phyloP scores from a whole-genome alignment of 768 basidiomycete genomes.

The Leccinum ochraceum region DNA sequence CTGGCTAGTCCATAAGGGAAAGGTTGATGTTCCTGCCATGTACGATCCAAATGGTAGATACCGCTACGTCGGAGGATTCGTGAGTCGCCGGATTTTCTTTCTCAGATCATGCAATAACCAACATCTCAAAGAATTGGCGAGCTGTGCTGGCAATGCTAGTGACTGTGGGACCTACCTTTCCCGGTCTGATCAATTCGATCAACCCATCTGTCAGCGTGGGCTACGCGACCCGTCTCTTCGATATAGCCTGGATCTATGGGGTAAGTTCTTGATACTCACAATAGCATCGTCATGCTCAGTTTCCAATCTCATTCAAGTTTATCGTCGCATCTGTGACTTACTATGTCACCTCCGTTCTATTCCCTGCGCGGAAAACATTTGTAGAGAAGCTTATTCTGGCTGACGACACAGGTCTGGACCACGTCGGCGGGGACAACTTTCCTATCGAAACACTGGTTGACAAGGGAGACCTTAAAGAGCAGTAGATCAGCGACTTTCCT shows the following conservation, averaged over 20 bases:
- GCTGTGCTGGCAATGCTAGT: constrained; percentile 68
- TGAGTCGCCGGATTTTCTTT: constrained; percentile 38
- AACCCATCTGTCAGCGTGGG: constrained; percentile 65
- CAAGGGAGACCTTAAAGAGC: constrained; percentile 3
- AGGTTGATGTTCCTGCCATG: constrained; percentile 81
- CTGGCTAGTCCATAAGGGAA: constrained; percentile 72
- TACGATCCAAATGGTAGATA: constrained; percentile 81
- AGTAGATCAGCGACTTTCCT: constrained; percentile 10
- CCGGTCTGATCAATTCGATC: constrained; percentile 77
- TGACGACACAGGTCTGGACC: constrained; percentile 12
- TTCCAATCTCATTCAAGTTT: constrained; percentile 17
- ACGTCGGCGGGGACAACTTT: background rate
- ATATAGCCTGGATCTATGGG: constrained; percentile 77
- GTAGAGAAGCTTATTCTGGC: constrained; percentile 27
- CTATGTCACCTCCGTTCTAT: constrained; percentile 26
- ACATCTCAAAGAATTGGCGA: constrained; percentile 68
- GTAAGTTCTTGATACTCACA: constrained; percentile 40
- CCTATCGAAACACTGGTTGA: background rate
- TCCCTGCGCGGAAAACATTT: constrained; percentile 30
- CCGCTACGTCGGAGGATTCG: constrained; percentile 72
- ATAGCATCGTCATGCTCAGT: background rate
- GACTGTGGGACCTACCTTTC: constrained; percentile 71
- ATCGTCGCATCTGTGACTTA: constrained; percentile 26
- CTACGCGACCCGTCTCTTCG: constrained; percentile 55
- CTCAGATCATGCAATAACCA: background rate